phyloP scores from a whole-genome alignment of 768 basidiomycete species.

The Psilocybe cubensis region DNA sequence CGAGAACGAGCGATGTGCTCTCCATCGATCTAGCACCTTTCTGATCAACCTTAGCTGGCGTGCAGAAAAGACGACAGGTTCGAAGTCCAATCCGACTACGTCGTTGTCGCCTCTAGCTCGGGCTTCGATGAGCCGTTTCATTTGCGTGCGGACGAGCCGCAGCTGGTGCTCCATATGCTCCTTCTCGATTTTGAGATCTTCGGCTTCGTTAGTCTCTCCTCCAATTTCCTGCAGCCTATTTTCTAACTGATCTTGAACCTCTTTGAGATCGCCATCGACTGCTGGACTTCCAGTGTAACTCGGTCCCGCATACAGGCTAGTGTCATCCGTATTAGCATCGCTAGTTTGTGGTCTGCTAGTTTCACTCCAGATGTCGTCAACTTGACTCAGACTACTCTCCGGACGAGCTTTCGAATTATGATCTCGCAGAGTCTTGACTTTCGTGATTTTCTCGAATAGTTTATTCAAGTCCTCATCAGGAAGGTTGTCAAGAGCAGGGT shows the following conservation, averaged over 20 bases:
- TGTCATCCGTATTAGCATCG: conserved; percentile 85
- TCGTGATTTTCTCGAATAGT: conserved; percentile 92
- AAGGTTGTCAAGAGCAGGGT: conserved; percentile 89
- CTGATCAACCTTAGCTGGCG: conserved; percentile 82
- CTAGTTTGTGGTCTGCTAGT: conserved; percentile 79
- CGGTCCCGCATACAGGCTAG: conserved; percentile 72
- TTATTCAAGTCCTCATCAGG: conserved; percentile 95
- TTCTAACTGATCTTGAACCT: conserved; percentile 78
- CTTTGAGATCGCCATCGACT: conserved; percentile 64
- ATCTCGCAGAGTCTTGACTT: conserved; percentile 86
- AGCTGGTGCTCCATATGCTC: conserved; percentile 93
- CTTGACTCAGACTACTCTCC: conserved; percentile 86
- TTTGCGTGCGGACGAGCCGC: conserved; percentile 76
- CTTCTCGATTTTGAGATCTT: conserved; percentile 88
- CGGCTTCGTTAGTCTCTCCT: conserved; percentile 63
- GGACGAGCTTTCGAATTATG: conserved; percentile 81
- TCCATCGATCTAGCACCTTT: conserved; percentile 86
- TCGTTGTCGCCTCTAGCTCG: conserved; percentile 79
- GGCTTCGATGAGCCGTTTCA: conserved; percentile 80
- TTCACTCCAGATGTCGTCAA: conserved; percentile 90
- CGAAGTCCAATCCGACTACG: conserved; percentile 62
- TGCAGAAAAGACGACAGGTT: conserved; percentile 83
- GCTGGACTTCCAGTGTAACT: conserved; percentile 66
- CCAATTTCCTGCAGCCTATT: conserved; percentile 65
- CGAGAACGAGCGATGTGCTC: conserved; percentile 80